phyloP scores from a whole-genome alignment of 1,284 basidiomycete species.

The Pascua sp. region DNA sequence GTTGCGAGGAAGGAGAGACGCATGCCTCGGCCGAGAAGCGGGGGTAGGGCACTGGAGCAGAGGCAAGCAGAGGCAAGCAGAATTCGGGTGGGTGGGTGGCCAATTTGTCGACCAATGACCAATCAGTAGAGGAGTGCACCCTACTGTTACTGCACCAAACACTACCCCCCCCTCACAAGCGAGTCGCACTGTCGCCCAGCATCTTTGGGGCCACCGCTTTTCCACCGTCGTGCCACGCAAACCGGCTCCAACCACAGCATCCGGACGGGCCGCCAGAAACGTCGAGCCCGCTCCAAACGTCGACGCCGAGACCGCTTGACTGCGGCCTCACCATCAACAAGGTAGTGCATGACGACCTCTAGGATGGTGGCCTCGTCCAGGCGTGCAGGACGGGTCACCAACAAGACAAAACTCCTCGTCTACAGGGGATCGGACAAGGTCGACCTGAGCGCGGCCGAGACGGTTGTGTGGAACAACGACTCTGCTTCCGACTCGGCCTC shows the following conservation, averaged over 20 bases:
- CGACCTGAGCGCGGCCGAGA: slow-evolving; percentile 75
- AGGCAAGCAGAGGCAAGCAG: neutral
- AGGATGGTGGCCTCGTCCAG: slow-evolving; percentile 43
- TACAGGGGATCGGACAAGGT: slow-evolving; percentile 75
- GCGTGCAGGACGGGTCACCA: slow-evolving; percentile 63
- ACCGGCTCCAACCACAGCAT: slow-evolving; percentile 2
- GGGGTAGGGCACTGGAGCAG: neutral
- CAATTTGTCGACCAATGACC: neutral
- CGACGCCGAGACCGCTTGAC: slow-evolving; percentile 18
- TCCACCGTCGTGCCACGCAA: slow-evolving; percentile 5
- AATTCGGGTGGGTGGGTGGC: neutral
- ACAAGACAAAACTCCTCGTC: slow-evolving; percentile 83
- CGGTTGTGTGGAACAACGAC: slow-evolving; percentile 53
- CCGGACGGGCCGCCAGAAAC: slow-evolving; percentile 8
- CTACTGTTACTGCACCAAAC: neutral
- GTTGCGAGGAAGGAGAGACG: neutral
- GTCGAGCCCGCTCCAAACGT: slow-evolving; percentile 17
- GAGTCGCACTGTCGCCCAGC: too few relatives aligned
- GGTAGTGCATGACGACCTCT: slow-evolving; percentile 9
- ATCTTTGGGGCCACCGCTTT: slow-evolving; percentile 1
- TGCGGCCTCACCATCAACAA: slow-evolving; percentile 12
- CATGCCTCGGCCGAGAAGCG: too few relatives aligned
- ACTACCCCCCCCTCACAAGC: neutral
- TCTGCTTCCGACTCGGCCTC: slow-evolving; percentile 24
- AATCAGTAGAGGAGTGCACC: neutral